These are phyloP conservation scores for Henningerozyma blattae DNA, from an alignment of 805 yeast genomes.

Conservation along the genomic window DNA sequence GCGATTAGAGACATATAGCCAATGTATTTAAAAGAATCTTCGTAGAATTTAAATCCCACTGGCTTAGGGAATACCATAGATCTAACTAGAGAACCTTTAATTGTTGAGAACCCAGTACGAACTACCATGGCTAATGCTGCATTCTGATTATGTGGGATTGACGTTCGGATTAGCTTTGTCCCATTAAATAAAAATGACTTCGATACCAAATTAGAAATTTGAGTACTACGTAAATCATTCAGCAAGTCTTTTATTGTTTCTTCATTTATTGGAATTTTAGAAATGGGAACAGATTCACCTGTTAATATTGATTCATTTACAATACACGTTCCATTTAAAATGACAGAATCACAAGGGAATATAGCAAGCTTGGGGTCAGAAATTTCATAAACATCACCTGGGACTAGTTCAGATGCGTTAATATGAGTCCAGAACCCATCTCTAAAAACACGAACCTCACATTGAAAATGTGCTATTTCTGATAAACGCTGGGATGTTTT, in stretches of 20 bases:
- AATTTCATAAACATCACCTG: constrained; percentile 91
- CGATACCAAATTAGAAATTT: constrained; percentile 53
- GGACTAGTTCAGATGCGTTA: constrained; percentile 69
- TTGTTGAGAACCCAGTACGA: constrained; percentile 87
- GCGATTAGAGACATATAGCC: constrained; percentile 91
- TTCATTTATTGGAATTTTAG: constrained; percentile 56
- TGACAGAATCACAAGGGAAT: constrained; percentile 82
- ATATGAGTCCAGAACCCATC: constrained; percentile 87
- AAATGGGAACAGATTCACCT: constrained; percentile 95
- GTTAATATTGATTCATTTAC: constrained; percentile 97
- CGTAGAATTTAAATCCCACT: constrained; percentile 81
- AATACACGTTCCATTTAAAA: constrained; percentile 85
- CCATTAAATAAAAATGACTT: constrained; percentile 78
- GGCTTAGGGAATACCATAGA: constrained; percentile 98
- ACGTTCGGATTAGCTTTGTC: constrained; percentile 75
- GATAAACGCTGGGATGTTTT: constrained; percentile 59
- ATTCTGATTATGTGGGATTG: constrained; percentile 41
- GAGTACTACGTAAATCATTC: constrained; percentile 42
- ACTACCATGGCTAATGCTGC: constrained; percentile 76
- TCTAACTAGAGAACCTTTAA: constrained; percentile 86
- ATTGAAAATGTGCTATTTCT: constrained; percentile 60
- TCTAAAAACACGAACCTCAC: constrained; percentile 81
- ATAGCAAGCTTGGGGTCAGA: constrained; percentile 66
- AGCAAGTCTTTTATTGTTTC: constrained; percentile 48
- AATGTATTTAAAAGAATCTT: constrained; percentile 90